A percentile compares a stretch with the other conserved stretches of the same genome.
Evolutionary conservation across 2,329 filamentous ascomycete genomes (phyloP).

Genomic region (Bipolaris sorokiniana): DNA sequence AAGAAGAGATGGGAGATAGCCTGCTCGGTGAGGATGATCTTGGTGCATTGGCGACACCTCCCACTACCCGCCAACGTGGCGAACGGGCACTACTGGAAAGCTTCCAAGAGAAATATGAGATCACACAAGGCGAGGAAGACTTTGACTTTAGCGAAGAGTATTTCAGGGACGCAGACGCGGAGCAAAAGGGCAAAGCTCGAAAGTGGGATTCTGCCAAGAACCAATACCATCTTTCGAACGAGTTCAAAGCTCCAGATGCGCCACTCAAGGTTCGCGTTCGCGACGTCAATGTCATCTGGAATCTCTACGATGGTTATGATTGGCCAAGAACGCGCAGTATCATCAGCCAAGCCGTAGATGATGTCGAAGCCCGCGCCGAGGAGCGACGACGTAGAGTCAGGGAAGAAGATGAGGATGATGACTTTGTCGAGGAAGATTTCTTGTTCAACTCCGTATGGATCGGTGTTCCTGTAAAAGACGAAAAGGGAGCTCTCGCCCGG

Average conservation of each 20-base stretch:
- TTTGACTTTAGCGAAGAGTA: constrained; percentile 79
- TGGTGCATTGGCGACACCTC: constrained; percentile 43
- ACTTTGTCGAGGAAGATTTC: constrained; percentile 86
- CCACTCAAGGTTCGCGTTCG: constrained; percentile 79
- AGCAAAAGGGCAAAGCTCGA: constrained; percentile 70
- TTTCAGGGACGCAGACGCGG: constrained; percentile 66
- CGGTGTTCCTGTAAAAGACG: constrained; percentile 82
- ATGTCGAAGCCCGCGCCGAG: constrained; percentile 81
- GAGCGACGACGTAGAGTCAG: constrained; percentile 69
- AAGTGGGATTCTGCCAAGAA: constrained; percentile 82
- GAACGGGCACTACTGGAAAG: constrained; percentile 54
- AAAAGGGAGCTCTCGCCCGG: constrained; percentile 78
- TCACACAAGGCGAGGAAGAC: constrained; percentile 64
- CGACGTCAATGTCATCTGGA: constrained; percentile 95
- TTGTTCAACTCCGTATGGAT: constrained; percentile 99
- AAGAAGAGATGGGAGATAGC: constrained; percentile 52
- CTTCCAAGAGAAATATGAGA: constrained; percentile 61
- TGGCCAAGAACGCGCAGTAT: constrained; percentile 87
- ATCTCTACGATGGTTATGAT: constrained; percentile 96
- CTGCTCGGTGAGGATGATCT: constrained; percentile 51
- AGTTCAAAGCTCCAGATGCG: constrained; percentile 66
- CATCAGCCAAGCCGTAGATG: constrained; percentile 85
- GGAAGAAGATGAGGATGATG: constrained; percentile 65
- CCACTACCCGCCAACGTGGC: constrained; percentile 40
- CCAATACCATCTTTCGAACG: constrained; percentile 71